A percentile compares a stretch with the other conserved stretches of the same genome.
Evolutionary conservation across 2,329 filamentous ascomycete species (phyloP).

Genomic region (Tolypocladium capitatum): DNA sequence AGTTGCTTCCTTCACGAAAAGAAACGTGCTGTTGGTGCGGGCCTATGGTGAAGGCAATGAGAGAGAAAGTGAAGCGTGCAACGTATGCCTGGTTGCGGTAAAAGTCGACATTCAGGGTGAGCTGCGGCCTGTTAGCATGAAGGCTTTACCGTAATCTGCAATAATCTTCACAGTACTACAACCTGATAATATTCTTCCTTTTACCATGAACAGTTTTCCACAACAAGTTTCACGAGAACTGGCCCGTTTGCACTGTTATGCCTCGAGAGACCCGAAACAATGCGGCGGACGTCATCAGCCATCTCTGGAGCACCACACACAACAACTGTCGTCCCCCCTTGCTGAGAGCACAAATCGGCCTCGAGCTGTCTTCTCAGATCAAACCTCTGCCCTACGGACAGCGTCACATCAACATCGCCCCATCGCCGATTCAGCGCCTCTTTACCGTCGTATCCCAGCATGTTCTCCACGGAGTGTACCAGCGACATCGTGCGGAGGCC

Average conservation of each 20-base stretch:
- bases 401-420: slow-evolving; percentile 7
- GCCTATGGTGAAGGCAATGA: too few relatives aligned
- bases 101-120: too few relatives aligned
- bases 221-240: slow-evolving; percentile 5
- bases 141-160: too few relatives aligned
- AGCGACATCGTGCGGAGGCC: slow-evolving; percentile 8
- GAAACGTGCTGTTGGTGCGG: too few relatives aligned
- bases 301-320: slow-evolving; percentile 11
- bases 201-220: slow-evolving; percentile 7
- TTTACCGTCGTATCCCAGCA: slow-evolving; percentile 5
- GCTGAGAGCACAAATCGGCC: slow-evolving; percentile 4
- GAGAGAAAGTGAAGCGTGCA: too few relatives aligned
- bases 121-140: too few relatives aligned
- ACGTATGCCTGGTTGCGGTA: too few relatives aligned
- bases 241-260: slow-evolving; percentile 1
- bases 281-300: slow-evolving; percentile 10
- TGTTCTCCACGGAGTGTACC: slow-evolving; percentile 8
- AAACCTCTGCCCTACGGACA: slow-evolving; percentile 9
- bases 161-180: too few relatives aligned
- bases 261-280: slow-evolving; percentile 4
- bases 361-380: slow-evolving; percentile 6
- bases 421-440: slow-evolving; percentile 3
- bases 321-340: slow-evolving; percentile 9
- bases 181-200: too few relatives aligned
- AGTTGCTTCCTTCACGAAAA: too few relatives aligned